A percentile compares a stretch with the other conserved stretches of the same genome.
Evolutionary conservation across 352 stramenopile species (phyloP).

Genomic region (Phytophthora sojae): DNA sequence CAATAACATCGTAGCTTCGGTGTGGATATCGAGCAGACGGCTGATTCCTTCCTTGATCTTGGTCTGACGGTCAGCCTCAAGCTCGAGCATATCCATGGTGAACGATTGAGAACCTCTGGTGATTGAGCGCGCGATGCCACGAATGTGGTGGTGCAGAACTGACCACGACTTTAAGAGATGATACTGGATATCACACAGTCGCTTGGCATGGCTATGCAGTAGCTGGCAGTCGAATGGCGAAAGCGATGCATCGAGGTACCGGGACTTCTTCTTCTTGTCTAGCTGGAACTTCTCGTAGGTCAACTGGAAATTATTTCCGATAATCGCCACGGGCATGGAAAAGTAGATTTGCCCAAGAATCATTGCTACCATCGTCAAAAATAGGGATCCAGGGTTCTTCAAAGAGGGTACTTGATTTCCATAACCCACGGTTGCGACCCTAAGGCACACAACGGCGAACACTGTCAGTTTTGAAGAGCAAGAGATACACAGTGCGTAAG

Average conservation of each 20-base stretch:
- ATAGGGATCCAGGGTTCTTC: conserved; percentile 57
- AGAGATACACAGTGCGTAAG: neutral
- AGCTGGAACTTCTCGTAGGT: conserved; percentile 71
- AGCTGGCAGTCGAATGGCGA: conserved; percentile 59
- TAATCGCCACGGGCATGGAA: conserved; percentile 79
- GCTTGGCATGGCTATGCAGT: conserved; percentile 53
- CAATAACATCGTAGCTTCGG: conserved; percentile 42
- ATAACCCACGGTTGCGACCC: conserved; percentile 81
- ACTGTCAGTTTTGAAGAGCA: neutral
- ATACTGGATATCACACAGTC: conserved; percentile 70
- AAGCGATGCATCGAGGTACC: conserved; percentile 58
- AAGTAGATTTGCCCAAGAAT: conserved; percentile 85
- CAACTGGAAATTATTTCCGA: conserved; percentile 78
- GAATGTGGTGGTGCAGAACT: conserved; percentile 54
- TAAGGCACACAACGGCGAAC: conserved; percentile 19
- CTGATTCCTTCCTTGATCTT: conserved; percentile 62
- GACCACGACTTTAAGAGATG: conserved; percentile 61
- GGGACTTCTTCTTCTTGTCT: conserved; percentile 59
- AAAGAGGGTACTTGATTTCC: conserved; percentile 69
- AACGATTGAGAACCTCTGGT: conserved; percentile 18
- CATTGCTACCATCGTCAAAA: conserved; percentile 71
- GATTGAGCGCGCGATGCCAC: conserved; percentile 38
- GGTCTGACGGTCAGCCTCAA: conserved; percentile 39
- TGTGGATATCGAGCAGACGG: conserved; percentile 48
- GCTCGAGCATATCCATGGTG: conserved; percentile 39